phyloP scores from a whole-genome alignment of 2,329 filamentous ascomycete genomes.

The Botrytis medusae region DNA sequence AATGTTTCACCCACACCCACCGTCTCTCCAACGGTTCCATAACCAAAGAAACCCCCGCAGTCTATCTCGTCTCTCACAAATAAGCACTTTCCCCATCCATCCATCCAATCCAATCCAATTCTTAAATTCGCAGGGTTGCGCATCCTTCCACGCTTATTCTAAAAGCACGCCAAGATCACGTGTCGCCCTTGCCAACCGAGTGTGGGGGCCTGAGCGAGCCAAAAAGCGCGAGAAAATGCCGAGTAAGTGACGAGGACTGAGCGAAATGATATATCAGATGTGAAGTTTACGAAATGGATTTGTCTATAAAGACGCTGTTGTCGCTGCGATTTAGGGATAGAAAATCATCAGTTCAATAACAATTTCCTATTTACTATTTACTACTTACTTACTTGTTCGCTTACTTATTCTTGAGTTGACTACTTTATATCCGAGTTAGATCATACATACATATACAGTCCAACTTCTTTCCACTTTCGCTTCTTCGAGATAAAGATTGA shows the following conservation, averaged over 20 bases:
- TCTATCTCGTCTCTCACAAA: background rate
- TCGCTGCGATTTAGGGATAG: background rate
- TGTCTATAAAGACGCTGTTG: background rate
- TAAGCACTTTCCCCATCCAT: background rate
- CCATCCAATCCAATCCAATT: background rate
- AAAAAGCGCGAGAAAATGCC: conserved; percentile 13
- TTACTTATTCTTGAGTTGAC: background rate
- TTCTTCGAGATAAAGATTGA: background rate
- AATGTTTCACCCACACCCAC: background rate
- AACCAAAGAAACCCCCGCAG: background rate
- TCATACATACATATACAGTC: background rate
- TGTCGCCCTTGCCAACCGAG: background rate
- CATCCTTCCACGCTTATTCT: background rate
- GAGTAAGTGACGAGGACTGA: background rate
- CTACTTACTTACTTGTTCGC: background rate
- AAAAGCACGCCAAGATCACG: background rate
- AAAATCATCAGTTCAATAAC: background rate
- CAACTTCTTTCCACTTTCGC: too few species aligned
- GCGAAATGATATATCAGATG: background rate
- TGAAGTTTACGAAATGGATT: background rate
- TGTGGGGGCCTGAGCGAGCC: background rate
- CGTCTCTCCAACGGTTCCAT: background rate
- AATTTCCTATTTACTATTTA: background rate
- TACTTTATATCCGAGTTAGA: background rate
- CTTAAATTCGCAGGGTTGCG: background rate